Conservation (phyloP, 2,329 filamentous ascomycete species). For the Epichloe coenophiala region DNA sequence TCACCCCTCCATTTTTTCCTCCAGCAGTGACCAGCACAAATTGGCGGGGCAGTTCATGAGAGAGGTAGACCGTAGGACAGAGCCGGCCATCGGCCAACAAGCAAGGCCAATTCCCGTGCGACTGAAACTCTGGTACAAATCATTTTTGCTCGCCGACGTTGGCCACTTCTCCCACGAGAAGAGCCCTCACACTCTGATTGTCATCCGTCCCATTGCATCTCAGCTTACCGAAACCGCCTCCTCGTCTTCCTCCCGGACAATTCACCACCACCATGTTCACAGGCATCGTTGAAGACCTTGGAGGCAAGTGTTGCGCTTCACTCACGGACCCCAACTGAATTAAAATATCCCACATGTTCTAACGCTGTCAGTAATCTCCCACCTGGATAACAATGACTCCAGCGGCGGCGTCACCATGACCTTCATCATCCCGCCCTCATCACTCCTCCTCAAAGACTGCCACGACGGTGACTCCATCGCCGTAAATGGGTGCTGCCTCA, state of each 20-base stretch:
- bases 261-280: constrained; percentile 62
- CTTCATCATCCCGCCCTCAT: constrained; percentile 54
- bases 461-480: constrained; percentile 87
- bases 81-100: neutral
- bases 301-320: constrained; percentile 47
- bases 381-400: constrained; percentile 66
- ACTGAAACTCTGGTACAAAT: neutral
- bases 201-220: neutral
- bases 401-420: constrained; percentile 84
- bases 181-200: neutral
- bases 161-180: neutral
- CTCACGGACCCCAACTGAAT: too few species aligned
- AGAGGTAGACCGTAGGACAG: neutral
- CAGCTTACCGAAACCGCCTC: neutral
- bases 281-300: constrained; percentile 82
- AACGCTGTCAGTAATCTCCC: constrained; percentile 57
- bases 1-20: neutral
- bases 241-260: neutral
- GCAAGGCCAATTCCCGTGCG: too few species aligned
- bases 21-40: neutral
- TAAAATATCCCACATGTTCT: neutral
- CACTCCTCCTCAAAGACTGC: constrained; percentile 68
- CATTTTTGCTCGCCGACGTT: neutral
- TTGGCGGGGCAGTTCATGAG: neutral
- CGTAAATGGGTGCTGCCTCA: constrained; percentile 92